Base-by-base conservation (phyloP, 441 rosid species). In the Jatropha multifida region DNA sequence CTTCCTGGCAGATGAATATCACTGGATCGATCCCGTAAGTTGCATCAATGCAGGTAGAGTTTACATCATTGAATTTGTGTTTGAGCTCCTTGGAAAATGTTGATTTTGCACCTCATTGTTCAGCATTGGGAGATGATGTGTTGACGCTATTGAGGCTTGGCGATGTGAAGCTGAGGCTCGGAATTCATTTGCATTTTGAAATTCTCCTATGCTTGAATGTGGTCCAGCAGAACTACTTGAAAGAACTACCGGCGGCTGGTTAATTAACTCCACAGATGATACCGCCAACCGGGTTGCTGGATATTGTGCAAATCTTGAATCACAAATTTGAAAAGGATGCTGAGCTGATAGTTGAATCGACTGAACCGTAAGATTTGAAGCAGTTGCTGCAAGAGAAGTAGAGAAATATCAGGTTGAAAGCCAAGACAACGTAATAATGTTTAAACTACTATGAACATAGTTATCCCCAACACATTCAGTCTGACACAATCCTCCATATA, bases 161-260 rank as follows among this genome's bases (percentile, higher is more conserved):
- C 56, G 73, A 40, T 64, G 78, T 7, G 72, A 76, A 20, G 76
- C 81, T 52, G 74, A 59, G 55, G 70, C 68, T 44, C 58, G 63
- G 0, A 51, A 23, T 23, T 23, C 56, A 7, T 9, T 52, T 23
- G 46, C 42, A 23, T 26, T 40, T 5, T 61, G 48, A 7, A 52
- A n/a, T 48, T 27, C 32, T 18, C 20, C 40, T 26, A 20, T 12
- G 7, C 48, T 26, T 10, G 73, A 60, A 20, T 27, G 52, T 52
- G 52, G 69, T 49, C 56, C 23, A 49, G 15, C 60, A 46, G 4
- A 12, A 61, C 23, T 10, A 63, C 9, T 41, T 56, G 79, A 14
- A 11, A 4, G 54, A 7, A 23, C 42, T 2, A 4, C 27, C 27
- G 71, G 15, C 70, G 71, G 14, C 54, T 67, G 69, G 54, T 68